Percentiles rank a stretch among this genome's conserved stretches.
phyloP scores from a whole-genome alignment of 352 stramenopile species.

The Phytophthora nicotianae region DNA sequence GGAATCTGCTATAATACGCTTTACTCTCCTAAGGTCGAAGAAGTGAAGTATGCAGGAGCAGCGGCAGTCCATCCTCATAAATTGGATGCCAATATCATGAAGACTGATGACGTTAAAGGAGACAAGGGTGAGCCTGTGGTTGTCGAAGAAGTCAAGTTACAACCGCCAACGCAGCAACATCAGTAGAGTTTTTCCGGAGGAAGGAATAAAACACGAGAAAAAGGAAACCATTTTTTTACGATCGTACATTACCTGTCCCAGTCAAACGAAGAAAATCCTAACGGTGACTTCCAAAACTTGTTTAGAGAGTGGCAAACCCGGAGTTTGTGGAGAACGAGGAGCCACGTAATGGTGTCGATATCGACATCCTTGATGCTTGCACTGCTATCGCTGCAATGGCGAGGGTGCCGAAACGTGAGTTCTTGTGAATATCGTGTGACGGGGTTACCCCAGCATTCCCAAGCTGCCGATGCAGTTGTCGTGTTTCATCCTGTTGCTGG shows the following conservation, averaged over 20 bases:
- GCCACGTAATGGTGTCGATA: background rate
- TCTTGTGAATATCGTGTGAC: background rate
- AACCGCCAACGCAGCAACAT: slow-evolving; percentile 4
- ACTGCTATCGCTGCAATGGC: slow-evolving; percentile 18
- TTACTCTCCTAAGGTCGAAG: slow-evolving; percentile 7
- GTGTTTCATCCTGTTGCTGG: slow-evolving; percentile 21
- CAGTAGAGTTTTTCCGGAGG: background rate
- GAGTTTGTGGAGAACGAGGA: slow-evolving; percentile 1
- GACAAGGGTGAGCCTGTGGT: background rate
- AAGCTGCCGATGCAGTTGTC: slow-evolving; percentile 25
- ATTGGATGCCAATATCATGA: slow-evolving; percentile 19
- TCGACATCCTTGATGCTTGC: slow-evolving; percentile 18
- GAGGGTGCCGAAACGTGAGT: slow-evolving; percentile 24
- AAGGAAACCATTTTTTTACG: background rate
- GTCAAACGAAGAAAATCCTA: slow-evolving; percentile 4
- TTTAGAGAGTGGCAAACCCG: background rate
- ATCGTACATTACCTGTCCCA: slow-evolving; percentile 7
- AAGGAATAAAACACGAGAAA: background rate
- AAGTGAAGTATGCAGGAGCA: background rate
- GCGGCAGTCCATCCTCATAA: slow-evolving; percentile 8
- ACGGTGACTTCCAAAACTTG: background rate
- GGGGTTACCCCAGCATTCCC: slow-evolving; percentile 4
- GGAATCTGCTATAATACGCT: background rate
- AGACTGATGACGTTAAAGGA: slow-evolving; percentile 14
- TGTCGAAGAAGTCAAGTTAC: slow-evolving; percentile 11